Base-by-base conservation (phyloP, 202 grass and related monocot species). In the Carex sylvatica region DNA sequence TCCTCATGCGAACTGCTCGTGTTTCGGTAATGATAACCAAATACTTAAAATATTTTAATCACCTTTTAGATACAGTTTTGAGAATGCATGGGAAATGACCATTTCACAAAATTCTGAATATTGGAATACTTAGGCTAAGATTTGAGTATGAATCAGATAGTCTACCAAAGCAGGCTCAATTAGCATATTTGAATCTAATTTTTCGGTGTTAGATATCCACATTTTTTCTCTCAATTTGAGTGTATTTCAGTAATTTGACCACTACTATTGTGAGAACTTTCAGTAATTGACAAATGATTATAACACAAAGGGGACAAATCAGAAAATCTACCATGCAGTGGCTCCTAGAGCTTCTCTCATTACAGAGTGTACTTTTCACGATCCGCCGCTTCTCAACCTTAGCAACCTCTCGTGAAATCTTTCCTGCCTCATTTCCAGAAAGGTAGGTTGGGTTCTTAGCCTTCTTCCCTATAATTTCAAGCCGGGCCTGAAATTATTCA, bases 401-500 rank as follows among this genome's bases (percentile, higher is more conserved):
- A 8, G 92, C 70, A 72, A 98, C 92, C 89, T 95, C 95, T 84
- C 80, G 86, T 1, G 92, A 90, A 64, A 98, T 91, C 71, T 89
- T 98, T 3, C 61, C 92, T 7, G 92, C 95, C 85, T 98, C 91
- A 83, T 95, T 95, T 79, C 95, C 91, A 15, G 66, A 91, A 84
- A 98, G 87, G 46, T 93, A 93, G 13, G 86, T 91, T 8, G 92
- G 92, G 80, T 98, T 98, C 69, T 98, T 95, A 19, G 95, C 95
- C 61, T 90, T 98, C 80, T 93, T 98, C 58, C 95, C 91, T 80
- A 95, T 98, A 60, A 95, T 85, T 83, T 98, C 95, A 54, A 98
- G 66, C 58, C 76, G 87, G 62, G 70, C 89, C 89, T 98, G 84
- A 80, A 83, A 26, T 59, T 70, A 14, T 85, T 82, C 16, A 51